Percentiles rank a stretch among this genome's conserved stretches.
Evolutionary conservation across 2,329 filamentous ascomycete genomes (phyloP).

Genomic region (Aspergillus sp.): DNA sequence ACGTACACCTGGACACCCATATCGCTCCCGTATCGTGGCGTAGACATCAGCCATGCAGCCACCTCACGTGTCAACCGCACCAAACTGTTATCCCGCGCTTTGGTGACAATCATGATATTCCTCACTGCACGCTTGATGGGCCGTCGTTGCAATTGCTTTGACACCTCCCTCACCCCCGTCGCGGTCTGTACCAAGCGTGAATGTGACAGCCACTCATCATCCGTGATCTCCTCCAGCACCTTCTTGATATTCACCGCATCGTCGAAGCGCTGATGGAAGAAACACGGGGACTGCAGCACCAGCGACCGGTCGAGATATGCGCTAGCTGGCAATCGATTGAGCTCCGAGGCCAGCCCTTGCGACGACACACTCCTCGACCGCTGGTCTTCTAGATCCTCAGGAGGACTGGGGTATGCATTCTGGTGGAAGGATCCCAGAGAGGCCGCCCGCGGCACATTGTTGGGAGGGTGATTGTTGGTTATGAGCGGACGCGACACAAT

Average conservation of each 20-base stretch:
- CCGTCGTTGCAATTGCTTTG: conserved; percentile 83
- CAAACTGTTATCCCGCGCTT: conserved; percentile 88
- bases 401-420: conserved; percentile 13
- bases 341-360: conserved; percentile 55
- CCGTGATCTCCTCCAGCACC: conserved; percentile 86
- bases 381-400: conserved; percentile 22
- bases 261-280: conserved; percentile 95
- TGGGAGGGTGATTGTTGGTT: conserved; percentile 45
- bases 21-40: conserved; percentile 79
- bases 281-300: conserved; percentile 83
- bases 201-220: conserved; percentile 82
- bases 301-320: conserved; percentile 43
- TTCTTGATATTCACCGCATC: conserved; percentile 91
- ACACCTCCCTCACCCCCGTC: conserved; percentile 88
- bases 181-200: conserved; percentile 91
- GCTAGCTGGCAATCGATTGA: conserved; percentile 42
- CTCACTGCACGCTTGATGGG: conserved; percentile 86
- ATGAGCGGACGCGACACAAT: conserved; percentile 56
- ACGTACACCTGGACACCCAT: conserved; percentile 96
- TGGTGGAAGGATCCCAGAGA: conserved; percentile 53
- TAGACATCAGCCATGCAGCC: conserved; percentile 76
- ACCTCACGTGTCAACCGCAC: conserved; percentile 84
- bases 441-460: conserved; percentile 54
- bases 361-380: conserved; percentile 43
- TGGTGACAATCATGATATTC: conserved; percentile 98